phyloP scores from a whole-genome alignment of 2,329 filamentous ascomycete genomes.

The Gliomastix tumulicola region DNA sequence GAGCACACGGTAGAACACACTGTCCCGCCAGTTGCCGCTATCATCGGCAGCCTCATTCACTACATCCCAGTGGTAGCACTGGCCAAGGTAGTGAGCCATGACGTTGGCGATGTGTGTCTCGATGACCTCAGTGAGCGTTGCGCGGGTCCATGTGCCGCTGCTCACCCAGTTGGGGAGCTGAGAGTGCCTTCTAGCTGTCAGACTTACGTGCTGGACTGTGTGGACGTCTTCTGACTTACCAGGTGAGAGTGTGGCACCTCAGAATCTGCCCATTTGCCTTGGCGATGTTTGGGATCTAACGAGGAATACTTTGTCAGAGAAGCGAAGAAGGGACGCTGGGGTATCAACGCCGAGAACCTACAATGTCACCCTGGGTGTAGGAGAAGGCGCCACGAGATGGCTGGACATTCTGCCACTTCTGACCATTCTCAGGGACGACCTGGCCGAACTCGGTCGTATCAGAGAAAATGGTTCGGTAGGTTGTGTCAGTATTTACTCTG shows the following conservation, averaged over 20 bases:
- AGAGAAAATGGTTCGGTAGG: constrained; percentile 48
- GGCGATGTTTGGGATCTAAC: constrained; percentile 37
- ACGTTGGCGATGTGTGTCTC: constrained; percentile 42
- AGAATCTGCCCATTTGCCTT: constrained; percentile 41
- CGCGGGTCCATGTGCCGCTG: neutral
- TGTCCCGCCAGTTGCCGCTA: constrained; percentile 43
- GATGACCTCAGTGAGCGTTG: constrained; percentile 21
- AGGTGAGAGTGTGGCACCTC: constrained; percentile 54
- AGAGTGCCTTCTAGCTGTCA: too few species aligned
- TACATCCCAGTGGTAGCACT: constrained; percentile 44
- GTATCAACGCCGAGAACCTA: too few species aligned
- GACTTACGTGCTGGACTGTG: too few species aligned
- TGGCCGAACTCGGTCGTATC: constrained; percentile 55
- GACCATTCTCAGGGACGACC: constrained; percentile 56
- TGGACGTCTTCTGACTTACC: too few species aligned
- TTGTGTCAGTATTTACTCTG: constrained; percentile 44
- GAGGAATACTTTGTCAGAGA: too few species aligned
- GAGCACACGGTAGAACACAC: constrained; percentile 47
- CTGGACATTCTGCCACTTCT: constrained; percentile 59
- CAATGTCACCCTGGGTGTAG: constrained; percentile 48
- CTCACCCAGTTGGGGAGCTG: neutral
- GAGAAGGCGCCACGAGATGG: constrained; percentile 48
- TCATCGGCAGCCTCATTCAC: constrained; percentile 51
- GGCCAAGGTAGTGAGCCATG: constrained; percentile 32
- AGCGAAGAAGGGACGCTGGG: too few species aligned